Base-by-base conservation (phyloP, 768 basidiomycete genomes). In the Boletus reticulatus region DNA sequence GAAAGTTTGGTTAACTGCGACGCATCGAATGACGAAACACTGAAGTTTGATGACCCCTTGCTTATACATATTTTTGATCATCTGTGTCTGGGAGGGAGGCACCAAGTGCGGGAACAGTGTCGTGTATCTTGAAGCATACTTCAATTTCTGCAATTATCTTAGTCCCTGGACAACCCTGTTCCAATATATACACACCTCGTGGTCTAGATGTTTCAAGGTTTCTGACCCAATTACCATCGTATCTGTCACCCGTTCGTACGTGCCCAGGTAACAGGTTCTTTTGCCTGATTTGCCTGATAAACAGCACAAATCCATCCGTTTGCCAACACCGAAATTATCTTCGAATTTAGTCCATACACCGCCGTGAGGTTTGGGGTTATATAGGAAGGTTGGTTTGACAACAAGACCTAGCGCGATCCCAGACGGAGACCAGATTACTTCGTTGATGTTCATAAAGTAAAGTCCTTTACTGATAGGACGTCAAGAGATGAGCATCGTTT, bases 31-130 rank as follows among this genome's bases (percentile, higher is more conserved):
- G 11, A 43, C 63, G 47, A 69, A 61, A 49, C 68, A 67, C 41
- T 61, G 55, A 11, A 71, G 51, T 43, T 67, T 60, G 53, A 72
- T 65, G 47, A 72, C 53, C 9, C 67, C 70, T 16, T 63, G 51
- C 49, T 44, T 58, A 44, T 69, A 71, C 68, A 69, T 72, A 14
- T 62, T 63, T 13, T 50, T 50, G 37, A 66, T 61, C 66, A 69
- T 69, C 43, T 50, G 55, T 29, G 45, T 47, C 20, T 68, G 70
- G 16, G 56, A 61, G 12, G 70, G 59, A 22, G 67, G 58, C 24
- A 69, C 37, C 17, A 69, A 44, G 43, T 69, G 59, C 20, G 50
- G 56, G 48, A 59, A 62, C 7, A 65, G 45, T 39, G 57, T 62
- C 5, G 70, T 70, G 19, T 38, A 6, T 36, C 32, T 38, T 11